These are phyloP conservation scores for Xylariaceae sp. DNA, from an alignment of 2,329 filamentous ascomycete species.

Conservation along the genomic window DNA sequence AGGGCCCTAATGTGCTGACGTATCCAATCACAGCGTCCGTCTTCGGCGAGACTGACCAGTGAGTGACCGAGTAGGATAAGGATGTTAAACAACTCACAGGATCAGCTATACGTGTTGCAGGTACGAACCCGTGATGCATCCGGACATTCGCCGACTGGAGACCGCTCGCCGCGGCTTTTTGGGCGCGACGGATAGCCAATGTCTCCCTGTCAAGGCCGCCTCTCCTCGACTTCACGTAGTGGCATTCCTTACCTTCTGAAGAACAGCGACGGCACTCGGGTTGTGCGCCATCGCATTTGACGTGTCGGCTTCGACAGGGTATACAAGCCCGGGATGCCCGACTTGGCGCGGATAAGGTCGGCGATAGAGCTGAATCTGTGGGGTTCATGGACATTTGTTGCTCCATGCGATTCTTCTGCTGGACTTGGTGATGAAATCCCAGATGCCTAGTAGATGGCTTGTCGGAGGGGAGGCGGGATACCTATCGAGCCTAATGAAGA, in stretches of 20 bases:
- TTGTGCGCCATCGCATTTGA: slow-evolving; percentile 14
- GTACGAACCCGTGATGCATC: too few species aligned
- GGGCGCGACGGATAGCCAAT: slow-evolving; percentile 11
- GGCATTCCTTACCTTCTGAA: slow-evolving; percentile 11
- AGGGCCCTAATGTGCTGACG: slow-evolving; percentile 1
- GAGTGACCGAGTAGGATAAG: too few species aligned
- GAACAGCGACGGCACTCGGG: slow-evolving; percentile 12
- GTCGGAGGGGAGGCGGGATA: not conserved
- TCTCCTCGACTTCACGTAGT: slow-evolving; percentile 17
- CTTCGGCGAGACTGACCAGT: too few species aligned
- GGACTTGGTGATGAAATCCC: too few species aligned
- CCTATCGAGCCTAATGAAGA: too few species aligned
- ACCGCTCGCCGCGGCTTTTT: slow-evolving; percentile 1
- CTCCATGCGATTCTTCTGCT: too few species aligned
- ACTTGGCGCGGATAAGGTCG: slow-evolving; percentile 2
- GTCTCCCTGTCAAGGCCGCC: slow-evolving; percentile 11
- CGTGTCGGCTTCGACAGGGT: slow-evolving; percentile 13
- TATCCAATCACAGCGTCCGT: not conserved
- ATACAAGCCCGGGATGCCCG: slow-evolving; percentile 15
- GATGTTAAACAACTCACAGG: too few species aligned
- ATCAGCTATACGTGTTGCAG: too few species aligned
- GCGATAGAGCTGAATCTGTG: slow-evolving; percentile 1
- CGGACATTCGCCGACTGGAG: slow-evolving; percentile 3
- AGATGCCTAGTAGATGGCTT: too few species aligned
- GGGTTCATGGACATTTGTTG: too few species aligned